Evolutionary conservation across 2,329 filamentous ascomycete genomes (phyloP), one percentile per base, ranked within the genome.

Genomic region (Aureobasidium pullulans): DNA sequence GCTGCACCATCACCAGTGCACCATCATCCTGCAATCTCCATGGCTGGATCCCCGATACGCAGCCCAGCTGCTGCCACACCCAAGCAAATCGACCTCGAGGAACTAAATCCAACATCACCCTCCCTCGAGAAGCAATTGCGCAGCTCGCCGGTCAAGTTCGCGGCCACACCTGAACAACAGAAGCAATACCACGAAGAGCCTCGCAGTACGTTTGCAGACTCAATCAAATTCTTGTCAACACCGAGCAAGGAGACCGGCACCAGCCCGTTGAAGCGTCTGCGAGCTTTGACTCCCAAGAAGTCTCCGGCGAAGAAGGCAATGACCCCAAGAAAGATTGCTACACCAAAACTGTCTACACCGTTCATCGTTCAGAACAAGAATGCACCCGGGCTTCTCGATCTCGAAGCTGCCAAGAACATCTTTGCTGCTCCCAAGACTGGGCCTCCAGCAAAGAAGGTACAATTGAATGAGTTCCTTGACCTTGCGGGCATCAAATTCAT

Each of bases 401-500:
- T 52, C 11, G 37, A 67, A 36, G 62, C 70, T 11, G 65, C 63
- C 32, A 65, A 70, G 40, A 69, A 71, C 32, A 39, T 70, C 2
- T 61, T 61, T 40, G 52, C 50, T 11, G 29, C 49, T 15, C 39
- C 62, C 11, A 57, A 57, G 15, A 34, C 57, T 37, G 65, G 48
- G 7, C 46, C 64, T 28, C 57, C 64, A 13, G 61, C 62, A 37
- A 65, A 71, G 50, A 70, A 72, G 28, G 66, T 72, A 1, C 88
- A 92, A 47, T 79, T 99, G 3, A 90, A 96, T 66, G 89, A 96
- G 57, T 99, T 99, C 74, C 77, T 99, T 46, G 90, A 95, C 63
- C 86, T 96, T 84, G 96, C 93, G 2, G 95, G 90, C 61, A 96
- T 99, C 67, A 89, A 92, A 57, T 99, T 99, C 75, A 96, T 99